phyloP scores from a whole-genome alignment of 768 basidiomycete species.

The Mycena floridula region DNA sequence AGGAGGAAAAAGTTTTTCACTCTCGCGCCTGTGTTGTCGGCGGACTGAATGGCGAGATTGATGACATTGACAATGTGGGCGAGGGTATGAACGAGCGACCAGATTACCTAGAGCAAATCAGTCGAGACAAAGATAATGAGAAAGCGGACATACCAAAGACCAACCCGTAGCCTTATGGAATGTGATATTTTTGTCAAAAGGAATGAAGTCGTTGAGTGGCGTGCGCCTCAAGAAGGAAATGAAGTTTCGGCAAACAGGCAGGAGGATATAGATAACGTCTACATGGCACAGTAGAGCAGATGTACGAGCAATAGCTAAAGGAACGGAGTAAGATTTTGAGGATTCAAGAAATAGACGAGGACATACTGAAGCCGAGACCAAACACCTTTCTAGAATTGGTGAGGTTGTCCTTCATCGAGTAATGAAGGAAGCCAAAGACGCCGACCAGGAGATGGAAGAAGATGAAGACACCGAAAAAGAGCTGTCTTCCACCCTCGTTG shows the following conservation, averaged over 20 bases:
- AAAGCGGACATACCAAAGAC: conserved; percentile 47
- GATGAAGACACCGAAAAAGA: conserved; percentile 81
- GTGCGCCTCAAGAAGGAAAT: conserved; percentile 84
- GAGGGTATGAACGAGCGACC: conserved; percentile 66
- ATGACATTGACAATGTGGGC: conserved; percentile 88
- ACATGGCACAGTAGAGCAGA: conserved; percentile 89
- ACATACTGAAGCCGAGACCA: conserved; percentile 72
- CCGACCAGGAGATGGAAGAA: conserved; percentile 76
- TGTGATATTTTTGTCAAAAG: conserved; percentile 64
- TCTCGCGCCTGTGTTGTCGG: conserved; percentile 46
- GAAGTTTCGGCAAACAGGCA: conserved; percentile 94
- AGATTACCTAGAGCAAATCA: conserved; percentile 28
- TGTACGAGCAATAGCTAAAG: conserved; percentile 77
- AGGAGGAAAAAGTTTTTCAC: conserved; percentile 63
- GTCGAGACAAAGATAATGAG: background rate
- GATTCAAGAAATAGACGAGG: background rate
- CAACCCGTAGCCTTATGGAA: conserved; percentile 69
- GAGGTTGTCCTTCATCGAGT: conserved; percentile 75
- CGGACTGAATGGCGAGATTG: conserved; percentile 52
- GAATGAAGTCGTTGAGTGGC: conserved; percentile 75
- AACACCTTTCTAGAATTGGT: conserved; percentile 59
- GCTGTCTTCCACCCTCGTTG: conserved; percentile 76
- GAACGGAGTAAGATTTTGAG: background rate
- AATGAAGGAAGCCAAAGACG: conserved; percentile 71
- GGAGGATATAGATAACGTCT: conserved; percentile 88